Percentiles rank a stretch among this genome's conserved stretches.
phyloP scores from a whole-genome alignment of 139 green algal species.

The Closterium sp. region DNA sequence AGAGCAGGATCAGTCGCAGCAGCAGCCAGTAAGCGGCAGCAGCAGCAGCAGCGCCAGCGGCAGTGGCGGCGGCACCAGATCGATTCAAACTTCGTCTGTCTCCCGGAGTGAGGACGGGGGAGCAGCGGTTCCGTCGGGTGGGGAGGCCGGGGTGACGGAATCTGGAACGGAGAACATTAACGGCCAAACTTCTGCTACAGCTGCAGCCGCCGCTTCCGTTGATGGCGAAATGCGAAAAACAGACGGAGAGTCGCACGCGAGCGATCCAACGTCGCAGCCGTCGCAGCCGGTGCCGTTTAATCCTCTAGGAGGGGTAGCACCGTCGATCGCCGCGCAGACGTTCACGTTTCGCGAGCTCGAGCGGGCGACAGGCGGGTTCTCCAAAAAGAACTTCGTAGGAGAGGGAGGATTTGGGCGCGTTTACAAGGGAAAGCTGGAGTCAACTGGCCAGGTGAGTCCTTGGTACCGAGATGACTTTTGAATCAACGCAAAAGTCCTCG shows the following conservation, averaged over 20 bases:
- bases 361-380: conserved; percentile 22
- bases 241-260: background rate
- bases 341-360: conserved; percentile 45
- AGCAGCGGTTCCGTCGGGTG: background rate
- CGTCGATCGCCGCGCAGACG: conserved; percentile 32
- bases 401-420: conserved; percentile 45
- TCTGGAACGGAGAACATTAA: background rate
- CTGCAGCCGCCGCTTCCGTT: background rate
- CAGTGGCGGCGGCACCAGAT: background rate
- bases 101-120: background rate
- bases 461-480: too few relatives aligned
- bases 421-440: conserved; percentile 43
- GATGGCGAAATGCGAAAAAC: background rate
- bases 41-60: background rate
- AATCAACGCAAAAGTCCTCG: too few relatives aligned
- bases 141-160: background rate
- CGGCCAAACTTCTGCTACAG: background rate
- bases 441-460: conserved; percentile 31
- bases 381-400: conserved; percentile 32
- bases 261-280: background rate
- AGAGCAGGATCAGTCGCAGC: background rate
- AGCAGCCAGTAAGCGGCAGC: background rate
- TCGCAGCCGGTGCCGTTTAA: background rate
- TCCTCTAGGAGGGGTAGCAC: background rate
- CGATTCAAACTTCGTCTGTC: background rate